Percentiles rank a stretch among this genome's conserved stretches.
Evolutionary conservation across 805 yeast genomes (phyloP).

Genomic region (Starmera caribaea): DNA sequence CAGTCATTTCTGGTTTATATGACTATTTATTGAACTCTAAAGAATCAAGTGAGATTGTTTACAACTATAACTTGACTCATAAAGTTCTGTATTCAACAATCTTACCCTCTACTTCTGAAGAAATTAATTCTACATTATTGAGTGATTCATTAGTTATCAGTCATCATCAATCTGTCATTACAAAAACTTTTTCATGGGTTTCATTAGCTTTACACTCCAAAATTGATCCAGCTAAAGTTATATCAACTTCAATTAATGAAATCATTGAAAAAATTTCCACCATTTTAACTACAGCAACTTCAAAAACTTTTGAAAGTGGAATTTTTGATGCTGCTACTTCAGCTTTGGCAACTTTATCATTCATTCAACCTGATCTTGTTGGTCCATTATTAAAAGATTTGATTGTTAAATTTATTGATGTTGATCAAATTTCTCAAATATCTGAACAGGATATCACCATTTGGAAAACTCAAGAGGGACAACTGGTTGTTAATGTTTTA

Average conservation of each 20-base stretch:
- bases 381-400: constrained; percentile 39
- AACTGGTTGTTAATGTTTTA: constrained; percentile 55
- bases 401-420: constrained; percentile 33
- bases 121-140: constrained; percentile 23
- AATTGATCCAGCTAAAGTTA: constrained; percentile 56
- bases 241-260: constrained; percentile 21
- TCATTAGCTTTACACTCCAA: constrained; percentile 52
- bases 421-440: constrained; percentile 22
- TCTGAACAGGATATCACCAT: constrained; percentile 46
- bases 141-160: constrained; percentile 31
- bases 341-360: constrained; percentile 39
- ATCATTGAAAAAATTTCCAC: constrained; percentile 13
- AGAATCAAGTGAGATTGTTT: constrained; percentile 8
- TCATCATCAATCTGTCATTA: constrained; percentile 31
- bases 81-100: constrained; percentile 31
- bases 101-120: constrained; percentile 9
- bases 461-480: constrained; percentile 64
- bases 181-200: constrained; percentile 59
- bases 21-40: constrained; percentile 12
- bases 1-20: constrained; percentile 35
- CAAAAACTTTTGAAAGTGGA: constrained; percentile 19
- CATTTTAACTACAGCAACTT: constrained; percentile 10
- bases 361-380: constrained; percentile 48
- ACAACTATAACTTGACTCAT: constrained; percentile 20
- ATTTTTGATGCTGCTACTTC: constrained; percentile 43